These are phyloP conservation scores for Tylopilus felleus DNA, from an alignment of 768 basidiomycete species.

Conservation along the genomic window DNA sequence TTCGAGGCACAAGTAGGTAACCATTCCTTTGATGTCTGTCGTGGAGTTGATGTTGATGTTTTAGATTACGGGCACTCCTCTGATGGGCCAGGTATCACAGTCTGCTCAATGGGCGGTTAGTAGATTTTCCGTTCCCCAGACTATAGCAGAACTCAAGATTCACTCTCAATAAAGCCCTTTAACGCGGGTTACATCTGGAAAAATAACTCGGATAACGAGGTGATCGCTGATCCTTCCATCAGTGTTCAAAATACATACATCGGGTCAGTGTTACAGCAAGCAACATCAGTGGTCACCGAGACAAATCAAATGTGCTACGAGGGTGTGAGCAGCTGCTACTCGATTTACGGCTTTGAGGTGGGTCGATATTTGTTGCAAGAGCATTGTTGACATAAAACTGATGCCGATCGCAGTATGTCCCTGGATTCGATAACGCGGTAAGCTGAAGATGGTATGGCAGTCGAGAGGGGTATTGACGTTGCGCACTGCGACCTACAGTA, in stretches of 20 bases:
- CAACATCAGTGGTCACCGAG: slow-evolving; percentile 66
- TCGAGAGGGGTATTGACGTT: neutral
- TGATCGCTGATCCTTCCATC: slow-evolving; percentile 53
- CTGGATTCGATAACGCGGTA: slow-evolving; percentile 66
- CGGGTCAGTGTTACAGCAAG: slow-evolving; percentile 73
- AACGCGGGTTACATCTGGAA: slow-evolving; percentile 68
- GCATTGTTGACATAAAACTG: neutral
- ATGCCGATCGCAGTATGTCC: slow-evolving; percentile 23
- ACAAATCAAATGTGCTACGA: slow-evolving; percentile 75
- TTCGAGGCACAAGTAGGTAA: slow-evolving; percentile 68
- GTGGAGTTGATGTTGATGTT: slow-evolving; percentile 14
- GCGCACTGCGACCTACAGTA: slow-evolving; percentile 47
- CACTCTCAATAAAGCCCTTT: slow-evolving; percentile 54
- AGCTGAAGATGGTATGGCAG: slow-evolving; percentile 19
- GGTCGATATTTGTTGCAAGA: slow-evolving; percentile 9
- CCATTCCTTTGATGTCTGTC: slow-evolving; percentile 12
- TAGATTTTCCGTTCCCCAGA: slow-evolving; percentile 15
- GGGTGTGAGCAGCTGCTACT: slow-evolving; percentile 54
- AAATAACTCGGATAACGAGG: slow-evolving; percentile 56
- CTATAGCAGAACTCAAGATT: neutral
- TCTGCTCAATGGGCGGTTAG: slow-evolving; percentile 80
- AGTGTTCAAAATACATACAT: slow-evolving; percentile 59
- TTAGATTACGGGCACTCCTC: slow-evolving; percentile 46
- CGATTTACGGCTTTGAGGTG: slow-evolving; percentile 79
- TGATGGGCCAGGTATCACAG: slow-evolving; percentile 69